Evolutionary conservation across 495 filamentous ascomycete genomes (phyloP).

Genomic region (Tuber melanosporum): DNA sequence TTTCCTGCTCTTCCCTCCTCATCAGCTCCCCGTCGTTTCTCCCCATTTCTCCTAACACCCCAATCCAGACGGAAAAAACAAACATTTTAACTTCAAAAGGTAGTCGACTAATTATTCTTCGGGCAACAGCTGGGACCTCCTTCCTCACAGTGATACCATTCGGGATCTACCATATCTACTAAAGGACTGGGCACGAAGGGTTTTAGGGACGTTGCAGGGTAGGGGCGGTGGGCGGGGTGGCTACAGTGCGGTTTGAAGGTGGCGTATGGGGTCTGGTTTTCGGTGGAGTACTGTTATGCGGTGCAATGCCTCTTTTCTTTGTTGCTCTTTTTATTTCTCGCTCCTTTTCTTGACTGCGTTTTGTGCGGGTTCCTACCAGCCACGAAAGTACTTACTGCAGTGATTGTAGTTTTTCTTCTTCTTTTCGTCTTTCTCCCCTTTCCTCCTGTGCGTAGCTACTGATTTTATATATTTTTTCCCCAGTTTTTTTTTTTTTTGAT

Average conservation of each 20-base stretch:
- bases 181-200: constrained; percentile 73
- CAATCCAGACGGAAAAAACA: constrained; percentile 1
- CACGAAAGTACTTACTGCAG: neutral
- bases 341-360: neutral
- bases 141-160: constrained; percentile 88
- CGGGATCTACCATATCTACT: constrained; percentile 87
- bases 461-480: neutral
- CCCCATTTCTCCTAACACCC: constrained; percentile 7
- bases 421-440: neutral
- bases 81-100: constrained; percentile 18
- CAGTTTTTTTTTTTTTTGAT: neutral
- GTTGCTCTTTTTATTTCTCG: neutral
- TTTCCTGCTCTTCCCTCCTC: constrained; percentile 6
- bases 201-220: constrained; percentile 78
- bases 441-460: neutral
- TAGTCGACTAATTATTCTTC: constrained; percentile 20
- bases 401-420: neutral
- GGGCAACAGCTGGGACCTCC: constrained; percentile 68
- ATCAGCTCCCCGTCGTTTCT: neutral
- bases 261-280: neutral
- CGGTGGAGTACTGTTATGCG: neutral
- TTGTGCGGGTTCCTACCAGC: neutral
- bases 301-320: neutral
- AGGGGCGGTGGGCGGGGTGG: constrained; percentile 70
- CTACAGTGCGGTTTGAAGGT: constrained; percentile 76